These are phyloP conservation scores for Boehmeria nivea DNA, from an alignment of 306 rosid species.

Conservation along the genomic window DNA sequence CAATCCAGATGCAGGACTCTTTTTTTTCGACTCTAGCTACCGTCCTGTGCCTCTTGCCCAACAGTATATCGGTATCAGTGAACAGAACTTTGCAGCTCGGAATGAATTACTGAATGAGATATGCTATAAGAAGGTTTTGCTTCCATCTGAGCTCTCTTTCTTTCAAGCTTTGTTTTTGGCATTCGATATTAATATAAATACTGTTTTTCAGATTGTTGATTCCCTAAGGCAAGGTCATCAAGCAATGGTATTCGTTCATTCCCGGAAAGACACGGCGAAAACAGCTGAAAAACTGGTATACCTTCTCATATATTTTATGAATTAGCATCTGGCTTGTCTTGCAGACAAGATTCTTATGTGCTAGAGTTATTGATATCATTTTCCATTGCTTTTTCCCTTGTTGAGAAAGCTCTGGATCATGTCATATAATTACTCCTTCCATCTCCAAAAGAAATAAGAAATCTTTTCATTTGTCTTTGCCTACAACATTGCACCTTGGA, in stretches of 20 bases:
- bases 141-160: slow-evolving; percentile 15
- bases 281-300: slow-evolving; percentile 85
- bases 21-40: slow-evolving; percentile 91
- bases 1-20: slow-evolving; percentile 87
- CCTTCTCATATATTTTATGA: slow-evolving; percentile 8
- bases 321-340: too few relatives aligned
- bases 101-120: slow-evolving; percentile 77
- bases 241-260: slow-evolving; percentile 97
- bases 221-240: slow-evolving; percentile 87
- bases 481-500: too few relatives aligned
- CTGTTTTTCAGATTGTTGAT: slow-evolving; percentile 60
- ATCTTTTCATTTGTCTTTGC: too few relatives aligned
- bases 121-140: slow-evolving; percentile 82
- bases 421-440: too few relatives aligned
- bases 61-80: slow-evolving; percentile 90
- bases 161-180: slow-evolving; percentile 16
- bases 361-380: too few relatives aligned
- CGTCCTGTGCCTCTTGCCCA: slow-evolving; percentile 99
- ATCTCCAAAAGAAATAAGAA: too few relatives aligned
- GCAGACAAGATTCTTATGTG: too few relatives aligned
- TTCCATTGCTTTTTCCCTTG: too few relatives aligned
- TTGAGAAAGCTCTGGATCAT: too few relatives aligned
- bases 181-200: slow-evolving; percentile 7
- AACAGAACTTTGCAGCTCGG: slow-evolving; percentile 80
- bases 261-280: slow-evolving; percentile 91